Evolutionary conservation across 2,329 filamentous ascomycete species (phyloP).

Genomic region (Alternaria sp.): DNA sequence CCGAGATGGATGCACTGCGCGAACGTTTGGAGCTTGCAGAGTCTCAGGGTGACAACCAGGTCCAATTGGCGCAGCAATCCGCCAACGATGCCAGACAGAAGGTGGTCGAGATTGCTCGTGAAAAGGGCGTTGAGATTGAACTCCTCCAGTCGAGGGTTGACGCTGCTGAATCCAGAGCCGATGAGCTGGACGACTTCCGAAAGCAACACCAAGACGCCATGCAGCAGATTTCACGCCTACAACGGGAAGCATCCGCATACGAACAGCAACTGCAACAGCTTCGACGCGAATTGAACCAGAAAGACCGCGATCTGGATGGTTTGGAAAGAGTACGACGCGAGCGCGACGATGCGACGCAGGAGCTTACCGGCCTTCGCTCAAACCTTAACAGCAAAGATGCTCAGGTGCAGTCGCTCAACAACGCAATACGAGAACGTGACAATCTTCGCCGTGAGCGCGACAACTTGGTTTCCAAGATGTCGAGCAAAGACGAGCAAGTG

Average conservation of each 20-base stretch:
- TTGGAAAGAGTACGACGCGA: constrained; percentile 37
- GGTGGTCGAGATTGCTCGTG: constrained; percentile 44
- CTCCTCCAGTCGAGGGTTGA: constrained; percentile 45
- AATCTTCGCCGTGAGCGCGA: constrained; percentile 42
- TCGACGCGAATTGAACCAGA: constrained; percentile 33
- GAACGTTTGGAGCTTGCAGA: constrained; percentile 50
- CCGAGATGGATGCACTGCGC: constrained; percentile 51
- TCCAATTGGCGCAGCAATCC: constrained; percentile 50
- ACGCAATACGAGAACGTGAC: constrained; percentile 37
- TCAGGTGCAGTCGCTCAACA: constrained; percentile 42
- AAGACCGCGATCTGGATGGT: constrained; percentile 39
- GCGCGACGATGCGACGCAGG: constrained; percentile 43
- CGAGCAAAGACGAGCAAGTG: constrained; percentile 39
- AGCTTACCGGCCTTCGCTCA: constrained; percentile 38
- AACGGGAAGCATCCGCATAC: constrained; percentile 35
- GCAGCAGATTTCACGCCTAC: constrained; percentile 43
- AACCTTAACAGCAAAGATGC: constrained; percentile 38
- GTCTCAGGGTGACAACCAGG: constrained; percentile 50
- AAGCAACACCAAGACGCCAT: constrained; percentile 43
- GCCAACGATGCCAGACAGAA: constrained; percentile 48
- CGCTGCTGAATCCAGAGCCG: constrained; percentile 41
- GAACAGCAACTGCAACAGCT: constrained; percentile 45
- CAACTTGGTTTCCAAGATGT: constrained; percentile 31
- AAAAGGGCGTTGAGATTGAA: constrained; percentile 49
- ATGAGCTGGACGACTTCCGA: constrained; percentile 47